These are phyloP conservation scores for Blastobotrys malaysiensis DNA, from an alignment of 1,139 yeast genomes.

Conservation along the genomic window DNA sequence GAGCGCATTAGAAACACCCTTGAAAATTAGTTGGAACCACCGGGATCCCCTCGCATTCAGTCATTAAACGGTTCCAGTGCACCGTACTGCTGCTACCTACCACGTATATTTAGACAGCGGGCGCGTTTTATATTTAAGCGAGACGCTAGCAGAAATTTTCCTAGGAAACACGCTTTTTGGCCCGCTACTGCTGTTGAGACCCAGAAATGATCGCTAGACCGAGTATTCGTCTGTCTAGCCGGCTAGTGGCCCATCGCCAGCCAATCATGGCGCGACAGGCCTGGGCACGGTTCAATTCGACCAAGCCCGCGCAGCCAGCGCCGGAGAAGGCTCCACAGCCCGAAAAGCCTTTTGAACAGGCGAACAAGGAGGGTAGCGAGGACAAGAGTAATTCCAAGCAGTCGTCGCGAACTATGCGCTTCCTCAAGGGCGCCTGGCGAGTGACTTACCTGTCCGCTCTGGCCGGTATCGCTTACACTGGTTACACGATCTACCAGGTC, in stretches of 20 bases:
- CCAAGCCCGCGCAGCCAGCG: neutral
- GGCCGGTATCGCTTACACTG: slow-evolving; percentile 29
- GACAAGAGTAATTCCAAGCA: slow-evolving; percentile 16
- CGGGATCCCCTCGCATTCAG: neutral
- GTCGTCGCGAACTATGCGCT: slow-evolving; percentile 23
- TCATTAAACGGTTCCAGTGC: neutral
- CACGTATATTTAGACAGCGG: neutral
- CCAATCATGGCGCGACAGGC: neutral
- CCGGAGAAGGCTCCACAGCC: neutral
- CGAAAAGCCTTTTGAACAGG: too few relatives aligned
- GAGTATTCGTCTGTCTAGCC: neutral
- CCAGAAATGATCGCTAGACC: neutral
- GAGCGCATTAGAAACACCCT: neutral
- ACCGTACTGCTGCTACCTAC: neutral
- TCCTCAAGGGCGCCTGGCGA: slow-evolving; percentile 24
- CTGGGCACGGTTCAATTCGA: neutral
- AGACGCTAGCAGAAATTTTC: neutral
- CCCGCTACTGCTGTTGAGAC: too few relatives aligned
- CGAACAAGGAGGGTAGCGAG: neutral
- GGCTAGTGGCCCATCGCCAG: neutral
- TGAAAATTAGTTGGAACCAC: neutral
- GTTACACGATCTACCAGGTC: slow-evolving; percentile 33
- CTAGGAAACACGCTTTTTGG: too few relatives aligned
- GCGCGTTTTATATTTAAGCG: neutral
- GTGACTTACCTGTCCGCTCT: slow-evolving; percentile 29